A percentile compares a stretch with the other conserved stretches of the same genome.
phyloP scores from a whole-genome alignment of 2,329 filamentous ascomycete genomes.

The Sphaerulina musiva region DNA sequence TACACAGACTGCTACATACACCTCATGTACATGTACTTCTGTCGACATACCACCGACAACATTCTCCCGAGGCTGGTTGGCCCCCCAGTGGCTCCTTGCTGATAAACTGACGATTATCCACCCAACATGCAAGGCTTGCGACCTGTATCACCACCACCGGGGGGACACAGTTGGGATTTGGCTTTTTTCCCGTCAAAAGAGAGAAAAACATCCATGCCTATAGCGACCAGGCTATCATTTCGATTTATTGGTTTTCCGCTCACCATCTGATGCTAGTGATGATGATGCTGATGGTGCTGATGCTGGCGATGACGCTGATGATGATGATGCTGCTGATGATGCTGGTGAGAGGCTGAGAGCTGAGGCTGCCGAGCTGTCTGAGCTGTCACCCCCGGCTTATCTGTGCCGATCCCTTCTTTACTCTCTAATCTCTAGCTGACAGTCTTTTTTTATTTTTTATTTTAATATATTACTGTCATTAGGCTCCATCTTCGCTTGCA shows the following conservation, averaged over 20 bases:
- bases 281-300: no score
- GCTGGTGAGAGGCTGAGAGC: no score
- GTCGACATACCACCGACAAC: no score
- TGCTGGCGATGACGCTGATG: no score
- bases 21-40: no score
- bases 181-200: background rate
- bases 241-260: background rate
- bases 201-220: constrained; percentile 2
- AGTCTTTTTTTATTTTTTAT: background rate
- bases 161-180: constrained; percentile 5
- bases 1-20: no score
- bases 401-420: no score
- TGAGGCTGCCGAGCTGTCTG: background rate
- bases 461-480: no score
- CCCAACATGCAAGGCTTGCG: constrained; percentile 8
- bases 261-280: background rate
- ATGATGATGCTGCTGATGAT: no score
- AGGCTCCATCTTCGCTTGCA: no score
- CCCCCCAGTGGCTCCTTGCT: background rate
- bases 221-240: background rate
- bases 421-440: background rate
- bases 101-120: background rate
- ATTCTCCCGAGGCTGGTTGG: background rate
- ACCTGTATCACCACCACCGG: constrained; percentile 3
- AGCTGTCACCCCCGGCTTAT: background rate